phyloP scores from a whole-genome alignment of 2,329 filamentous ascomycete genomes.

The Fusarium buxicola region DNA sequence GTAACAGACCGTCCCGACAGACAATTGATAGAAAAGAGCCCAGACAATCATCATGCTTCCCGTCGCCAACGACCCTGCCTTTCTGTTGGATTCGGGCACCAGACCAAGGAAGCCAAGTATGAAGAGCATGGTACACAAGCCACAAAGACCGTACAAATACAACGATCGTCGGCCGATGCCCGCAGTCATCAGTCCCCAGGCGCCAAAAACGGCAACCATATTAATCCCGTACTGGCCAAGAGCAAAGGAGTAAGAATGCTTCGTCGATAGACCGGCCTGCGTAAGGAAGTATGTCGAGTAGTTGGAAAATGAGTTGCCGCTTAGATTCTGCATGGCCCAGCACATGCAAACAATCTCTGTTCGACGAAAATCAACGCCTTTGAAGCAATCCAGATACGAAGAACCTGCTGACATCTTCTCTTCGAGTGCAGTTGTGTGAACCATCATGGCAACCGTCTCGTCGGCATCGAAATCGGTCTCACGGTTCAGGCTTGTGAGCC shows the following conservation, averaged over 20 bases:
- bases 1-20: conserved; percentile 90
- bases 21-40: conserved; percentile 86
- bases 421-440: conserved; percentile 86
- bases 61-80: conserved; percentile 77
- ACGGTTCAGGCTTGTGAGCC: conserved; percentile 70
- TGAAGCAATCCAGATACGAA: conserved; percentile 86
- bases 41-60: conserved; percentile 87
- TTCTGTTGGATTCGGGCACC: conserved; percentile 69
- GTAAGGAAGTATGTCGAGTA: conserved; percentile 73
- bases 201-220: conserved; percentile 83
- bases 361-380: conserved; percentile 78
- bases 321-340: conserved; percentile 73
- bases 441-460: conserved; percentile 92
- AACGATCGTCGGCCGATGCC: conserved; percentile 81
- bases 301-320: conserved; percentile 73
- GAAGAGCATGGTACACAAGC: conserved; percentile 80
- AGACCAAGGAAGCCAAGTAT: conserved; percentile 87
- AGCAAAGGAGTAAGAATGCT: conserved; percentile 66
- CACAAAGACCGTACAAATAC: conserved; percentile 80
- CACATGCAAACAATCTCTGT: conserved; percentile 77
- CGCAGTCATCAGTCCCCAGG: conserved; percentile 82
- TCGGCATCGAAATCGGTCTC: conserved; percentile 83
- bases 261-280: conserved; percentile 66
- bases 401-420: conserved; percentile 79
- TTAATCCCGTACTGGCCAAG: conserved; percentile 76